Evolutionary conservation across 176 grass and related monocot genomes (phyloP), one percentile per base, ranked within the genome.

Genomic region (Musa acuminata): DNA sequence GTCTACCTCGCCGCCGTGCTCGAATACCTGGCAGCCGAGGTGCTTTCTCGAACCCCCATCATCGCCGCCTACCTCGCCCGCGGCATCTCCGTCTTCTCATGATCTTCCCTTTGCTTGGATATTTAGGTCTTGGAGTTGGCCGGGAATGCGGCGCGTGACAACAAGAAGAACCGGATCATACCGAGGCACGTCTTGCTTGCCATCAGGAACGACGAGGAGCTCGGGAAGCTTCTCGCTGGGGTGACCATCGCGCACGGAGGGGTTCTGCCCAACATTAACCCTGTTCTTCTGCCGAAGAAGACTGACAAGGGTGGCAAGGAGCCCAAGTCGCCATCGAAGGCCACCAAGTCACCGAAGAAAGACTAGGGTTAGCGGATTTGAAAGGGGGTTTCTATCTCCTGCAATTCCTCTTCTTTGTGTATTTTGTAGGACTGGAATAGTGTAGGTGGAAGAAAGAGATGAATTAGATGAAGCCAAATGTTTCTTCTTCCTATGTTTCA

Each of bases 21-120:
- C 10, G 89, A 92, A 71, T 92, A 92, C 79, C 89, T 92, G 35
- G 89, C 89, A 2, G 89, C 89, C 0, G 89, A 92, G 83, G 89
- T 92, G 20, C 20, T 9, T 9, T 9, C 2, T 9, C 8, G 9
- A 20, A 22, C 60, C 1, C 3, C n/a, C 19, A 3, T 63, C 60
- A 3, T n/a, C 1, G 21, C 60, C 0, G 6, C 25, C 20, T 3
- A 2, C n/a, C 22, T 63, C 19, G 1, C 20, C 20, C 21, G 0
- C 20, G 0, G 20, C n/a, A 43, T 6, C 35, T 43, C 35, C 35
- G 4, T 25, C 60, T 63, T 11, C 20, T 23, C 6, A 63, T 2
- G 0, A 4, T 63, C 1, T 1, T 2, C 10, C 22, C 19, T 24
- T 63, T 23, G 60, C 19, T 24, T 8, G 60, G n/a, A 25, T 63